phyloP scores from a whole-genome alignment of 225 moss, liverwort and hornwort genomes.

The Climacium dendroides region DNA sequence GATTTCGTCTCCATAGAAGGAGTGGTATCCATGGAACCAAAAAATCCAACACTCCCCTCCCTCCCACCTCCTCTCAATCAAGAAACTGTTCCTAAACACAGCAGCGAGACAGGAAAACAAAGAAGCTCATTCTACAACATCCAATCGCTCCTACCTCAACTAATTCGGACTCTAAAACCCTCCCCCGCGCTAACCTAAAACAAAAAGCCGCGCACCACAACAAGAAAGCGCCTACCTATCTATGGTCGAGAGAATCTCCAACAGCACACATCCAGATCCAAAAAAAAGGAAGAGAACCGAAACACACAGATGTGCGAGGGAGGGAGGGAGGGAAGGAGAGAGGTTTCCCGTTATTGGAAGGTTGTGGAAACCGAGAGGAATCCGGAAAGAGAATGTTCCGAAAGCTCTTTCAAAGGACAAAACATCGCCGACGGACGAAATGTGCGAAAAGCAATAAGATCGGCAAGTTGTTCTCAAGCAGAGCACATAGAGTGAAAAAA shows the following conservation, averaged over 20 bases:
- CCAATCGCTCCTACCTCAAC: background rate
- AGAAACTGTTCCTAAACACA: background rate
- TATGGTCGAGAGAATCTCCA: background rate
- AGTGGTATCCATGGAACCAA: constrained; percentile 67
- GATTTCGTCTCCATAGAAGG: constrained; percentile 91
- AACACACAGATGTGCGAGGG: background rate
- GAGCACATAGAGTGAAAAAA: background rate
- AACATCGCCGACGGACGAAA: background rate
- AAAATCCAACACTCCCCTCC: background rate
- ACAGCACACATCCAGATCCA: constrained; percentile 10
- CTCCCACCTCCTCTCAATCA: background rate
- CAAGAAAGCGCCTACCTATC: background rate
- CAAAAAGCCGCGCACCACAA: background rate
- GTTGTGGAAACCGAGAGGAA: background rate
- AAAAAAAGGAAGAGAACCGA: background rate
- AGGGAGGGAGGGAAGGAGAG: background rate
- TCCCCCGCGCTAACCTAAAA: background rate
- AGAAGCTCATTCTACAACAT: constrained; percentile 9
- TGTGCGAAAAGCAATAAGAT: background rate
- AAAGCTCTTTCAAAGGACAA: background rate
- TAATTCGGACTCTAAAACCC: background rate
- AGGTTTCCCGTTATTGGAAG: background rate
- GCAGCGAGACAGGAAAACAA: background rate
- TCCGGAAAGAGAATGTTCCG: background rate
- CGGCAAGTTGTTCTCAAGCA: background rate